These are phyloP conservation scores for Oryza glaberrima DNA, from an alignment of 176 grass and related monocot genomes.

Conservation along the genomic window DNA sequence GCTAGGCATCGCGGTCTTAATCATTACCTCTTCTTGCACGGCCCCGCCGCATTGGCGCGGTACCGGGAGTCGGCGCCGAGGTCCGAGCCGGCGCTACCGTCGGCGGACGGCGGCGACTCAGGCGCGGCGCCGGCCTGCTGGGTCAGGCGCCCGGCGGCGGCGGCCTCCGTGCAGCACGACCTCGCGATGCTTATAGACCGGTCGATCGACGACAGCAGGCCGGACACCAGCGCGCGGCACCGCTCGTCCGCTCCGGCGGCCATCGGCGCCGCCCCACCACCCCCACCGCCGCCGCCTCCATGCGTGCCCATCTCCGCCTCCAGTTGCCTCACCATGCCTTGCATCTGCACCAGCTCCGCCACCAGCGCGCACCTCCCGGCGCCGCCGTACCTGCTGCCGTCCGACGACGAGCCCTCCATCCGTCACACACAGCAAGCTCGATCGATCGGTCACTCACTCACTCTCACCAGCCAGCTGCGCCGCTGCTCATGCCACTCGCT, in stretches of 20 bases:
- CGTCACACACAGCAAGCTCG: background rate
- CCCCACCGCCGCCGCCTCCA: background rate
- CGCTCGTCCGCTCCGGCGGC: slow-evolving; percentile 19
- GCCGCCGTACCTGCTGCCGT: slow-evolving; percentile 37
- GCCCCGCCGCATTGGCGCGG: slow-evolving; percentile 47
- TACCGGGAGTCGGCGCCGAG: slow-evolving; percentile 43
- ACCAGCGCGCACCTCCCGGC: slow-evolving; percentile 44
- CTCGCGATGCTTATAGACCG: slow-evolving; percentile 63
- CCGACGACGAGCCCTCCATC: slow-evolving; percentile 49
- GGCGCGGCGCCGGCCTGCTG: background rate
- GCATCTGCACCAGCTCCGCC: slow-evolving; percentile 64
- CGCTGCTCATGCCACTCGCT: background rate
- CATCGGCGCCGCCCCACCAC: background rate
- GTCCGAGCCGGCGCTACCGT: slow-evolving; percentile 58
- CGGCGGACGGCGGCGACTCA: slow-evolving; percentile 59
- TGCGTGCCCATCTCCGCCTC: slow-evolving; percentile 55
- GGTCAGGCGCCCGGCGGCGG: background rate
- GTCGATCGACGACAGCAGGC: slow-evolving; percentile 57
- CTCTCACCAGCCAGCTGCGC: background rate
- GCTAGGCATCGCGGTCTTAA: background rate
- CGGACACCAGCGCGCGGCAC: slow-evolving; percentile 57
- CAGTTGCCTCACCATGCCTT: slow-evolving; percentile 59
- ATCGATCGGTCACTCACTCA: background rate
- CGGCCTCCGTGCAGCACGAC: slow-evolving; percentile 7
- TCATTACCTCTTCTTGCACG: slow-evolving; percentile 73